Conservation (phyloP, 2,329 filamentous ascomycete species). For the Emmonsia crescens region DNA sequence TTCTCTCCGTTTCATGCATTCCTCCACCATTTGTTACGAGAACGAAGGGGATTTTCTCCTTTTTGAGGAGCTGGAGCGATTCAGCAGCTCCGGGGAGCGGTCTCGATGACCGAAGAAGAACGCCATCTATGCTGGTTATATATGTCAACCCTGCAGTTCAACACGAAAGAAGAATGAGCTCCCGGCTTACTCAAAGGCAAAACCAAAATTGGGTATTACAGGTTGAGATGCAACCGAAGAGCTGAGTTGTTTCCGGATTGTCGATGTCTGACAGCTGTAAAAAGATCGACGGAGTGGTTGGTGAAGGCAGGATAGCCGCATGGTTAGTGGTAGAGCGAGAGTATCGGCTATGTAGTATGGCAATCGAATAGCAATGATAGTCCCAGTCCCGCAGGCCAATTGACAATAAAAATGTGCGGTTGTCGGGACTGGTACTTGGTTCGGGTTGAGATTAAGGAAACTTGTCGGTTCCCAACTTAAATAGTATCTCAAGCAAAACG, state of each 20-base stretch:
- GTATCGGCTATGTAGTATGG: neutral
- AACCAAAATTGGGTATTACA: conserved; percentile 29
- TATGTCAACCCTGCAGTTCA: neutral
- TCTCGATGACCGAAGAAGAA: conserved; percentile 73
- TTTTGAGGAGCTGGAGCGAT: conserved; percentile 61
- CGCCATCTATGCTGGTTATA: conserved; percentile 66
- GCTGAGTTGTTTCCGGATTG: conserved; percentile 5
- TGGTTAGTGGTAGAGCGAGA: conserved; percentile 9
- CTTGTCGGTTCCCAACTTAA: too few relatives aligned
- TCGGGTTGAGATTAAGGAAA: neutral
- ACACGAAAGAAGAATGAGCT: neutral
- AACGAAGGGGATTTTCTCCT: conserved; percentile 75
- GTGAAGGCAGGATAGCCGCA: neutral
- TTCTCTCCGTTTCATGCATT: conserved; percentile 63
- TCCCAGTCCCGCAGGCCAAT: neutral
- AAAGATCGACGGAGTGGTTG: conserved; percentile 1
- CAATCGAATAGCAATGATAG: neutral
- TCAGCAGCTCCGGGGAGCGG: conserved; percentile 68
- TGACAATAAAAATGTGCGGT: neutral
- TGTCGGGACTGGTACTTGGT: neutral
- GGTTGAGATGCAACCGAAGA: neutral
- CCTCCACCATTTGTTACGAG: conserved; percentile 94
- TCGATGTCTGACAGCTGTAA: neutral
- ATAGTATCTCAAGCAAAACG: too few relatives aligned
- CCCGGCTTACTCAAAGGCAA: conserved; percentile 35